These are phyloP conservation scores for Capronia epimyces DNA, from an alignment of 2,329 filamentous ascomycete genomes.

Conservation along the genomic window DNA sequence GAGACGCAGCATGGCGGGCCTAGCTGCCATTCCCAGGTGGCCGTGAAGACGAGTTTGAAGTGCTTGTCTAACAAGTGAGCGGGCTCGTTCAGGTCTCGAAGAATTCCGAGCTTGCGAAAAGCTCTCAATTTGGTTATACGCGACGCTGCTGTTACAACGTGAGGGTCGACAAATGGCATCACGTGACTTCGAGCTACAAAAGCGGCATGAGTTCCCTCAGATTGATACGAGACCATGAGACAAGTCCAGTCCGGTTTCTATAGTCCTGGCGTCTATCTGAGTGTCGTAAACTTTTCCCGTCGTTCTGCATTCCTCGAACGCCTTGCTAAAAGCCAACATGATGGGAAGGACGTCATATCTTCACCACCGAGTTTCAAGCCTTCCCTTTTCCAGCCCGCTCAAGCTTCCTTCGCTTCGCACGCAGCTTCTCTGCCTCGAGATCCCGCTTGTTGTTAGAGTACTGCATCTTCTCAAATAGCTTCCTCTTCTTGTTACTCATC, in stretches of 20 bases:
- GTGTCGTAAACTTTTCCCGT: neutral
- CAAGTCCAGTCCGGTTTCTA: neutral
- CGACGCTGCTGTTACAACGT: slow-evolving; percentile 11
- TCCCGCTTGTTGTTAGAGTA: slow-evolving; percentile 93
- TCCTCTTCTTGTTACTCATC: slow-evolving; percentile 96
- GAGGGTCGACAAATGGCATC: neutral
- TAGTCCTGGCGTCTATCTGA: neutral
- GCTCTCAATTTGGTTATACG: neutral
- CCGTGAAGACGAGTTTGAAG: slow-evolving; percentile 11
- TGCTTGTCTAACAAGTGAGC: slow-evolving; percentile 1
- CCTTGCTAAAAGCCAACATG: slow-evolving; percentile 8
- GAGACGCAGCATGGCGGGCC: slow-evolving; percentile 27
- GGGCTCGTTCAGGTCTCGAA: slow-evolving; percentile 9
- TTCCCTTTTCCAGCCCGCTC: slow-evolving; percentile 44
- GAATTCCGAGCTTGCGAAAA: slow-evolving; percentile 5
- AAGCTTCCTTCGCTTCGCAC: slow-evolving; percentile 83
- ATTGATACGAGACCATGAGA: neutral
- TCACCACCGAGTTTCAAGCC: neutral
- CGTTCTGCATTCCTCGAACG: slow-evolving; percentile 1
- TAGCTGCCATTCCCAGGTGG: slow-evolving; percentile 17
- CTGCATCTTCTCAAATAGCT: slow-evolving; percentile 95
- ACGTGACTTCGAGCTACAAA: neutral
- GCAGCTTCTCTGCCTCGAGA: slow-evolving; percentile 77
- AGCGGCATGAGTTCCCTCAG: neutral
- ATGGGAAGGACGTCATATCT: neutral